Conservation (phyloP, 2,329 filamentous ascomycete species). For the Leptographium lundbergii region DNA sequence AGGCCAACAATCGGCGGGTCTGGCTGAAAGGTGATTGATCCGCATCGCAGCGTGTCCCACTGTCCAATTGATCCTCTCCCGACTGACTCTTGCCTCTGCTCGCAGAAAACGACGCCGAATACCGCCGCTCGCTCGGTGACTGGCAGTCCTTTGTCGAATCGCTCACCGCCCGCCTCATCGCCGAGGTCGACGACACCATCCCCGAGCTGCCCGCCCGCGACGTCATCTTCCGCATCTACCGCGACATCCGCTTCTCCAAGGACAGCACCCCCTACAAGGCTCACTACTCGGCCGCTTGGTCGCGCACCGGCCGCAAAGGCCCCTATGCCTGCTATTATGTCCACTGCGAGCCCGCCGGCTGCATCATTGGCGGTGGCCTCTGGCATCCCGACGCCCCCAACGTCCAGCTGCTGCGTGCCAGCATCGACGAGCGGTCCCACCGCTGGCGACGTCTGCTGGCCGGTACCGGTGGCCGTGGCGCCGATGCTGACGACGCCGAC, state of each 20-base stretch:
- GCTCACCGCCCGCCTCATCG: conserved; percentile 54
- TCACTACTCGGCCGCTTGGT: conserved; percentile 78
- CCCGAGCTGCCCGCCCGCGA: conserved; percentile 81
- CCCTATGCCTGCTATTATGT: conserved; percentile 84
- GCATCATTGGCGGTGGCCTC: conserved; percentile 68
- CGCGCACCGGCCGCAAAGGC: conserved; percentile 74
- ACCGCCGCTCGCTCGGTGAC: conserved; percentile 64
- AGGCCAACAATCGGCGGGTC: conserved; percentile 42
- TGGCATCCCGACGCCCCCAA: conserved; percentile 63
- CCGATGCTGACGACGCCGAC: conserved; percentile 47
- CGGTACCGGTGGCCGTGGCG: conserved; percentile 41
- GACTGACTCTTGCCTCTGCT: not conserved
- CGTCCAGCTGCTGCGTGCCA: conserved; percentile 55
- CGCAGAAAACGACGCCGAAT: conserved; percentile 69
- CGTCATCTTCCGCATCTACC: conserved; percentile 75
- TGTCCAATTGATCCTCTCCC: not conserved
- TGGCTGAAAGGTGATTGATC: conserved; percentile 43
- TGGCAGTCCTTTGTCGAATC: conserved; percentile 68
- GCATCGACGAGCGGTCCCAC: conserved; percentile 61
- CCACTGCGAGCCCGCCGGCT: conserved; percentile 57
- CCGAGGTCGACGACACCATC: conserved; percentile 62
- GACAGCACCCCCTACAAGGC: conserved; percentile 80
- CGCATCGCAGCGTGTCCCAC: not conserved
- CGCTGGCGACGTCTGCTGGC: conserved; percentile 42
- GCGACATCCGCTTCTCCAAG: conserved; percentile 74